Conservation (phyloP, 2,329 filamentous ascomycete species). For the Exophiala sp. region DNA sequence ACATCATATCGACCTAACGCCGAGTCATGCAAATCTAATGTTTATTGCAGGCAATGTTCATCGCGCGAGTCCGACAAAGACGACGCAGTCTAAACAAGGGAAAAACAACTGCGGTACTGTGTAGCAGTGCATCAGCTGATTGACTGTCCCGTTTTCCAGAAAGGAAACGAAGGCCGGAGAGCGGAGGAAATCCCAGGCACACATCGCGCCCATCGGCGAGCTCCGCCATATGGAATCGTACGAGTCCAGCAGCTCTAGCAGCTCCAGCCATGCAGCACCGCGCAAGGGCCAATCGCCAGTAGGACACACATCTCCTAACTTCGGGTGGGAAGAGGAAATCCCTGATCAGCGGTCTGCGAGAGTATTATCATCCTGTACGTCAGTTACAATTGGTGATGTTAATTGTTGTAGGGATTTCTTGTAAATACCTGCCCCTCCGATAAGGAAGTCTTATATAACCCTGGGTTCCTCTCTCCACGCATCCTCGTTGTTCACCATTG, state of each 20-base stretch:
- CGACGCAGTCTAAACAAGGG: background rate
- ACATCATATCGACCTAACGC: no score
- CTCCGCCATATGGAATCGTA: constrained; percentile 18
- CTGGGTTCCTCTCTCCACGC: background rate
- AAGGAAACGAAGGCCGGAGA: background rate
- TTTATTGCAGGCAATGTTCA: background rate
- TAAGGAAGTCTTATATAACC: constrained; percentile 7
- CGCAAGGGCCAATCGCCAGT: constrained; percentile 14
- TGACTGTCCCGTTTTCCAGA: background rate
- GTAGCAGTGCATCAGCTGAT: background rate
- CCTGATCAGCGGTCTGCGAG: constrained; percentile 19
- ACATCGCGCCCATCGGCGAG: constrained; percentile 17
- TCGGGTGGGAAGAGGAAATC: background rate
- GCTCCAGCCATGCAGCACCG: background rate
- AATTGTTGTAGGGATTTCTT: background rate
- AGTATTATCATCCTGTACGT: background rate
- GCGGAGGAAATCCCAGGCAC: background rate
- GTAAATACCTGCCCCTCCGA: constrained; percentile 12
- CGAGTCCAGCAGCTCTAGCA: no score
- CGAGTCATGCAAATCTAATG: no score
- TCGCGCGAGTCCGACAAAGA: background rate
- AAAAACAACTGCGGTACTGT: background rate
- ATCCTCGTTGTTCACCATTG: background rate
- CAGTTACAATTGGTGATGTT: background rate
- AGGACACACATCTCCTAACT: constrained; percentile 7